These are phyloP conservation scores for Theobroma grandiflorum DNA, from an alignment of 441 rosid genomes.

Conservation along the genomic window DNA sequence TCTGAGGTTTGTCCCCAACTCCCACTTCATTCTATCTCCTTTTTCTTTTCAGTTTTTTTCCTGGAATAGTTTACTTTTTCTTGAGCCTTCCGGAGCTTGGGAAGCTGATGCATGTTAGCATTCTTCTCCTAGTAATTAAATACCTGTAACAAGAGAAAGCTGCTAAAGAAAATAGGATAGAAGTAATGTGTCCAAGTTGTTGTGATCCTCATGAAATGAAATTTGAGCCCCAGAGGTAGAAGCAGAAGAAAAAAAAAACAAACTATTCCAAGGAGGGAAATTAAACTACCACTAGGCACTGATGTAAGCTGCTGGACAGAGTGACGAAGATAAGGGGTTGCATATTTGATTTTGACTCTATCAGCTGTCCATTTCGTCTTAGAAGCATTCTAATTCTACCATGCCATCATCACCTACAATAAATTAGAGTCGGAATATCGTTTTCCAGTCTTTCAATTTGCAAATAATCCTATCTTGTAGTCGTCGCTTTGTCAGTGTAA, in stretches of 20 bases:
- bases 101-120: background rate
- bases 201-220: background rate
- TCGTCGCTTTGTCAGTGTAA: too few species aligned
- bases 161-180: background rate
- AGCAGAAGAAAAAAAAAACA: background rate
- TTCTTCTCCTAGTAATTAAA: background rate
- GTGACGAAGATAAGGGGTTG: background rate
- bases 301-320: background rate
- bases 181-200: background rate
- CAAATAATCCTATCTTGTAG: too few species aligned
- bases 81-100: background rate
- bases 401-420: background rate
- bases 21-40: background rate
- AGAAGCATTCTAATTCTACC: constrained; percentile 2
- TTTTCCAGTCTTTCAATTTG: too few species aligned
- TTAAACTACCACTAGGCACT: background rate
- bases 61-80: background rate
- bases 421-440: background rate
- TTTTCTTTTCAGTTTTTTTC: background rate
- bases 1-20: constrained; percentile 58
- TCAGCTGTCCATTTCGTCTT: background rate
- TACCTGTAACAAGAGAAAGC: background rate
- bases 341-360: background rate
- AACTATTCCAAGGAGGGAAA: background rate
- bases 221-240: background rate